A percentile compares a stretch with the other conserved stretches of the same genome.
These are phyloP conservation scores for Paxillus involutus DNA, from an alignment of 768 basidiomycete species.

Conservation along the genomic window DNA sequence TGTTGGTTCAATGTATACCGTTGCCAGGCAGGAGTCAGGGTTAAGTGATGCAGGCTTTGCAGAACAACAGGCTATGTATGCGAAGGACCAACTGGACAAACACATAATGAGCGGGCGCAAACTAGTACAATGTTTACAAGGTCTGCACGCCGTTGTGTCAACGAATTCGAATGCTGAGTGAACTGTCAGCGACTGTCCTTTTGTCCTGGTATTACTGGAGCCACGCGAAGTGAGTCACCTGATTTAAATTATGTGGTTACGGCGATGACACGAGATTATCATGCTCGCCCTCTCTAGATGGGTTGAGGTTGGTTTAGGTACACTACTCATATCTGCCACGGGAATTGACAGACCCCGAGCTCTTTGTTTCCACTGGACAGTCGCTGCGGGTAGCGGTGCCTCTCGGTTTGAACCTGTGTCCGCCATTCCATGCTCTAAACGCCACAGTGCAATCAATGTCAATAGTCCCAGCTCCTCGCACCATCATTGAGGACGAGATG, in stretches of 20 bases:
- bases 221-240: conserved; percentile 56
- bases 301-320: conserved; percentile 55
- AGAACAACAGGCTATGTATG: conserved; percentile 63
- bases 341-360: conserved; percentile 35
- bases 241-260: neutral
- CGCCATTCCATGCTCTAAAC: conserved; percentile 67
- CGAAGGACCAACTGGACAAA: conserved; percentile 49
- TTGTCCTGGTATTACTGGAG: conserved; percentile 75
- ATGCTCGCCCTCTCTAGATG: conserved; percentile 44
- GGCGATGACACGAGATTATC: neutral
- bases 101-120: conserved; percentile 51
- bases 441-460: conserved; percentile 56
- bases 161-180: neutral
- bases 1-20: conserved; percentile 72
- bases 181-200: conserved; percentile 52
- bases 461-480: conserved; percentile 58
- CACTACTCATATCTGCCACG: neutral
- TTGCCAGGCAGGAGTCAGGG: conserved; percentile 34
- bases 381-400: conserved; percentile 60
- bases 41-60: conserved; percentile 44
- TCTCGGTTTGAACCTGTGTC: conserved; percentile 67
- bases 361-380: conserved; percentile 58
- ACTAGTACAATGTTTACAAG: conserved; percentile 62
- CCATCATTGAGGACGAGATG: conserved; percentile 66
- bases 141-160: conserved; percentile 30